Conservation (phyloP, 768 basidiomycete species). For the Hemileccinum impolitum region DNA sequence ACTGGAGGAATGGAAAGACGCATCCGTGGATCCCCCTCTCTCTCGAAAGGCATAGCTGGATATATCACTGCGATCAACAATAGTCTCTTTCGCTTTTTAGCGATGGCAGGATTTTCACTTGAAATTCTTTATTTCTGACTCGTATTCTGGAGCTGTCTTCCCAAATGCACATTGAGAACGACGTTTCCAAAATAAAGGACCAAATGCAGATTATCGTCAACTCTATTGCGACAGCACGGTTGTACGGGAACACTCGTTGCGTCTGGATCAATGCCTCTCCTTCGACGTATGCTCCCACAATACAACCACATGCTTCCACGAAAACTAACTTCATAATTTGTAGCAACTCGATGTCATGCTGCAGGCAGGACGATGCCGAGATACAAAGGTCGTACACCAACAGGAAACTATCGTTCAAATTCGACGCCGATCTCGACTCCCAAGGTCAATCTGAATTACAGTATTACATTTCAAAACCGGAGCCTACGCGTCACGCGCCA, state of each 20-base stretch:
- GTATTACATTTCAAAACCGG: too few relatives aligned
- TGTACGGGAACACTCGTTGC: background rate
- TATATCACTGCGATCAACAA: background rate
- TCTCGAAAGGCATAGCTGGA: constrained; percentile 1
- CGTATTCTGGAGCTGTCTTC: background rate
- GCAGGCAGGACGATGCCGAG: background rate
- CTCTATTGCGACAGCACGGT: background rate
- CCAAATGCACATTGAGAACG: constrained; percentile 1
- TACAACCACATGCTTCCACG: too few relatives aligned
- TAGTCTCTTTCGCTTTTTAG: background rate
- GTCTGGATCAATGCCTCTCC: constrained; percentile 3
- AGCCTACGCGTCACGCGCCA: background rate
- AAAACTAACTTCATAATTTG: background rate
- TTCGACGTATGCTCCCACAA: background rate
- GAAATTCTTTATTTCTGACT: background rate
- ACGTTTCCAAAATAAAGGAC: background rate
- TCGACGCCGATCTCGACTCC: too few relatives aligned
- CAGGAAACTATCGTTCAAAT: too few relatives aligned
- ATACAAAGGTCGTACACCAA: constrained; percentile 3
- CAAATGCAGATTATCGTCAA: too few relatives aligned
- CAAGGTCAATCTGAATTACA: too few relatives aligned
- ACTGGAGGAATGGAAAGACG: constrained; percentile 1
- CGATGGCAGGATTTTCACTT: background rate
- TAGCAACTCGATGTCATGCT: constrained; percentile 2
- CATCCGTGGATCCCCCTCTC: background rate